phyloP scores from a whole-genome alignment of 2,329 filamentous ascomycete genomes.

The Diaporthe ampelina region DNA sequence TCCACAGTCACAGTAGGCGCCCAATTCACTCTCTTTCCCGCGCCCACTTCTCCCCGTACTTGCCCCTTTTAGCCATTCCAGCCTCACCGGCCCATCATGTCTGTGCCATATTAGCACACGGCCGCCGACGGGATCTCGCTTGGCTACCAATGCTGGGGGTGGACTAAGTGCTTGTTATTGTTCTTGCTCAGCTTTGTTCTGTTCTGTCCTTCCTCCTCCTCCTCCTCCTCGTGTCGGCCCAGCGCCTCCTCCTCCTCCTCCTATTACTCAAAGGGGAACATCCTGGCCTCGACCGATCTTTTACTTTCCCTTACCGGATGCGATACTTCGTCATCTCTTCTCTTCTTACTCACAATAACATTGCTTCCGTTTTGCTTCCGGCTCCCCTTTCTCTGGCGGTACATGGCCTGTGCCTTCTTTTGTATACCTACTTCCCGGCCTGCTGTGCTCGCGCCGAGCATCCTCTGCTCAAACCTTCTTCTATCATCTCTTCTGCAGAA shows the following conservation, averaged over 20 bases:
- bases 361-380: slow-evolving; percentile 25
- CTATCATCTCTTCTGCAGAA: background rate
- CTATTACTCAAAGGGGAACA: slow-evolving; percentile 19
- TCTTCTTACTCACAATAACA: background rate
- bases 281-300: slow-evolving; percentile 31
- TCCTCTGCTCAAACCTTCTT: background rate
- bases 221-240: background rate
- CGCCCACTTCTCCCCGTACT: slow-evolving; percentile 3
- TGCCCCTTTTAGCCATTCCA: slow-evolving; percentile 4
- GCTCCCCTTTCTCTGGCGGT: slow-evolving; percentile 2
- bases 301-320: slow-evolving; percentile 32
- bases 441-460: slow-evolving; percentile 23
- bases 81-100: slow-evolving; percentile 23
- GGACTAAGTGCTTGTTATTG: background rate
- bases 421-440: slow-evolving; percentile 23
- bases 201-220: background rate
- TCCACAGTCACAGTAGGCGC: slow-evolving; percentile 18
- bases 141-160: slow-evolving; percentile 17
- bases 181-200: background rate
- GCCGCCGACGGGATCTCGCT: slow-evolving; percentile 28
- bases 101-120: slow-evolving; percentile 31
- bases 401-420: slow-evolving; percentile 23
- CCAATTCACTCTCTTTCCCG: background rate
- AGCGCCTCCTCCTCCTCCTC: slow-evolving; percentile 14
- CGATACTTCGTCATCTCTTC: slow-evolving; percentile 37